phyloP scores from a whole-genome alignment of 2,329 filamentous ascomycete species.

The Lasiodiplodia citricola region DNA sequence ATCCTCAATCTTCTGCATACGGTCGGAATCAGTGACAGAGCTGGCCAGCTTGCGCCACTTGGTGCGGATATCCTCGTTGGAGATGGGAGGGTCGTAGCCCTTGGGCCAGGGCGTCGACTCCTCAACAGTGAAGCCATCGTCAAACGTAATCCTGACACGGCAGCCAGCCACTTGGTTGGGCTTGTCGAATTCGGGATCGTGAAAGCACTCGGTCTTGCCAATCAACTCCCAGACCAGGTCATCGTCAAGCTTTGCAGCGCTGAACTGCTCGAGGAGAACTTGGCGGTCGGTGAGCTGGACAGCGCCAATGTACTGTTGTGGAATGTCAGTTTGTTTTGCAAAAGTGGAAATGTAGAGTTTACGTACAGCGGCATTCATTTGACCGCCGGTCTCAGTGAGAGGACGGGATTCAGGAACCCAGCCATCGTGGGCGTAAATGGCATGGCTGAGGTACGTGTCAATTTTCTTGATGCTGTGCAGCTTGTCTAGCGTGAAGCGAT shows the following conservation, averaged over 20 bases:
- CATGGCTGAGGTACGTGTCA: conserved; percentile 38
- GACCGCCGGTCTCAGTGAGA: conserved; percentile 44
- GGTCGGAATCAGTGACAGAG: conserved; percentile 38
- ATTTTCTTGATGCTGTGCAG: conserved; percentile 37
- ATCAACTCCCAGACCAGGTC: conserved; percentile 46
- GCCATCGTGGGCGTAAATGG: conserved; percentile 45
- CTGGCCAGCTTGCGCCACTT: conserved; percentile 43
- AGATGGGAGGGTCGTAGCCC: conserved; percentile 41
- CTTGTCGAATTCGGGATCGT: conserved; percentile 21
- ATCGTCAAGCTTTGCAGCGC: conserved; percentile 39
- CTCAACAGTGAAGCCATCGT: conserved; percentile 31
- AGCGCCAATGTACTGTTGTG: conserved; percentile 39
- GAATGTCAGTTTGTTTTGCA: neutral
- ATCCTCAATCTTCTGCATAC: conserved; percentile 38
- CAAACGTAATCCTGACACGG: conserved; percentile 33
- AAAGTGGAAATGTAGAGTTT: neutral
- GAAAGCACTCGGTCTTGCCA: conserved; percentile 35
- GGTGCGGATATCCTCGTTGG: conserved; percentile 45
- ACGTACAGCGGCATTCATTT: conserved; percentile 42
- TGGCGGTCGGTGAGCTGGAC: conserved; percentile 46
- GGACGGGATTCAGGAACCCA: conserved; percentile 42
- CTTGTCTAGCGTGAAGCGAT: conserved; percentile 28
- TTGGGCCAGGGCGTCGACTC: conserved; percentile 34
- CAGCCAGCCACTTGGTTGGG: neutral
- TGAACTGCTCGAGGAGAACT: conserved; percentile 44